Conservation (phyloP, 2,329 filamentous ascomycete species). For the Colletotrichum zoysiae region DNA sequence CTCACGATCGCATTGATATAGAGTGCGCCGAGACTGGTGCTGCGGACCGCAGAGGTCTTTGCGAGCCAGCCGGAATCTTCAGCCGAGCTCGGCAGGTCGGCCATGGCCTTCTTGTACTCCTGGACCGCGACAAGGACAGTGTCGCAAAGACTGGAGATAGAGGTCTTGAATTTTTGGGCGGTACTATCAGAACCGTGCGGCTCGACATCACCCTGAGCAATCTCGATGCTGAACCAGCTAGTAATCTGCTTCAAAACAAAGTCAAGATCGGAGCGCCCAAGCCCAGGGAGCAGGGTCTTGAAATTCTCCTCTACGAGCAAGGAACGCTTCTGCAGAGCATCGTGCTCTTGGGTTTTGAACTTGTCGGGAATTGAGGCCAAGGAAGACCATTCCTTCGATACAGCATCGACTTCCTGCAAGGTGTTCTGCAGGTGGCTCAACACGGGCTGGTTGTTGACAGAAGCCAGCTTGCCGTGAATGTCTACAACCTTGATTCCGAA, state of each 20-base stretch:
- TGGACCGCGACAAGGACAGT: constrained; percentile 85
- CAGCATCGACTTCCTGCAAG: constrained; percentile 60
- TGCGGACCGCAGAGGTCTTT: constrained; percentile 34
- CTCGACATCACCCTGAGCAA: neutral
- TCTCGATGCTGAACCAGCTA: constrained; percentile 63
- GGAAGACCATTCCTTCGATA: constrained; percentile 56
- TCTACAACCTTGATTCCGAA: constrained; percentile 72
- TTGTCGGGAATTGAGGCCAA: constrained; percentile 64
- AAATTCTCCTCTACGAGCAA: neutral
- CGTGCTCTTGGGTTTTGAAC: constrained; percentile 63
- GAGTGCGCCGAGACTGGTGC: constrained; percentile 32
- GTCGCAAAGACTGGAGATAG: constrained; percentile 76
- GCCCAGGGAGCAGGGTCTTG: neutral
- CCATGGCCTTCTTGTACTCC: constrained; percentile 70
- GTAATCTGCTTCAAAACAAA: constrained; percentile 76
- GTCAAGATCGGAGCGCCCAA: constrained; percentile 65
- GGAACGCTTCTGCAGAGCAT: constrained; percentile 46
- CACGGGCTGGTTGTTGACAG: constrained; percentile 60
- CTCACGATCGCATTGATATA: constrained; percentile 33
- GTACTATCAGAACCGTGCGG: constrained; percentile 1
- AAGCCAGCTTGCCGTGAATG: constrained; percentile 76
- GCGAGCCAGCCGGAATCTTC: constrained; percentile 70
- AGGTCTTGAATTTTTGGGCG: constrained; percentile 64
- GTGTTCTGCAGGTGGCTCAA: constrained; percentile 62
- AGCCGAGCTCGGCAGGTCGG: constrained; percentile 65